Evolutionary conservation across 2,329 filamentous ascomycete genomes (phyloP).

Genomic region (Colletotrichum somersetense): DNA sequence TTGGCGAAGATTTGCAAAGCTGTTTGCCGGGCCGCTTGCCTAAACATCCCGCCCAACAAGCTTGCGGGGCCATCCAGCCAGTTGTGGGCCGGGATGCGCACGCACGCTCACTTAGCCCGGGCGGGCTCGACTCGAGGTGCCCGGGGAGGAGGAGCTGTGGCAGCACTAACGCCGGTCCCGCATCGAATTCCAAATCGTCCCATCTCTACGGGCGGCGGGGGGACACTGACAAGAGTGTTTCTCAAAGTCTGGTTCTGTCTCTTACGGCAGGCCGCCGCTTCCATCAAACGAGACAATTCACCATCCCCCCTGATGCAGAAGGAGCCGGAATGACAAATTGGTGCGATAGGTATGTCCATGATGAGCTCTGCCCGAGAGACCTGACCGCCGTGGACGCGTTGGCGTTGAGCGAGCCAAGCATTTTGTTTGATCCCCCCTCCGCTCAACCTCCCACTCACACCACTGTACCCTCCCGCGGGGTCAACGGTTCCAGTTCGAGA

Average conservation of each 20-base stretch:
- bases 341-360: not conserved
- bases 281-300: conserved; percentile 1
- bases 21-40: conserved; percentile 8
- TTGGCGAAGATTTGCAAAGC: conserved; percentile 28
- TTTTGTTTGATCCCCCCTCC: conserved; percentile 25
- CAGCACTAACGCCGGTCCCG: conserved; percentile 30
- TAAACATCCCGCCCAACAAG: conserved; percentile 12
- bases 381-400: not conserved
- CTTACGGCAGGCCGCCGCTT: conserved; percentile 18
- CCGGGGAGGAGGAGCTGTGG: conserved; percentile 30
- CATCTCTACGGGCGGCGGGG: conserved; percentile 4
- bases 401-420: conserved; percentile 18
- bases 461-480: conserved; percentile 25
- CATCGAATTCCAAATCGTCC: conserved; percentile 41
- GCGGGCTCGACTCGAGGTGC: conserved; percentile 30
- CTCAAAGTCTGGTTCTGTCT: conserved; percentile 12
- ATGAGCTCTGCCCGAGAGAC: not conserved
- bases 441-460: not conserved
- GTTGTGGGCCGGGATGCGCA: not conserved
- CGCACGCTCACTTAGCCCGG: not conserved
- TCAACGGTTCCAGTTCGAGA: conserved; percentile 32
- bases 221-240: conserved; percentile 16
- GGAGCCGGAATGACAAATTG: conserved; percentile 25
- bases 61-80: not conserved
- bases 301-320: not conserved